Base-by-base conservation (phyloP, 257 asterid genomes). In the Solanum tarijense region DNA sequence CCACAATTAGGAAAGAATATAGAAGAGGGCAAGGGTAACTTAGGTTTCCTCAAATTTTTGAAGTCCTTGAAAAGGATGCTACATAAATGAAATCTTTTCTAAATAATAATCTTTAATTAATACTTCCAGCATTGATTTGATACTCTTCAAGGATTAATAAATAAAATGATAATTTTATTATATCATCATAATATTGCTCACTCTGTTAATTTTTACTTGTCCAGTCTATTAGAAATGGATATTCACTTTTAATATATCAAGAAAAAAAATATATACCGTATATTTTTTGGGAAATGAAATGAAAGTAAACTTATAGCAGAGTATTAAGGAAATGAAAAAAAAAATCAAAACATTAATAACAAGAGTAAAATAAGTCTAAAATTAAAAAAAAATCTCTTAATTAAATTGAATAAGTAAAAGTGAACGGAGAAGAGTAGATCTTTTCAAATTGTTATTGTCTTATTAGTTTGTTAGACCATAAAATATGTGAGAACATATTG, bases 1-100 rank as follows among this genome's bases (percentile, higher is more conserved):
- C 85, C 68, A 81, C 85, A 81, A 27, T 38, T 27, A 46, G 35
- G 85, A 27, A 81, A 29, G 85, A 46, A 3, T 29, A 81, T 81
- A 81, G 85, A 81, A 81, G 85, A 81, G 85, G 85, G 85, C 41
- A 81, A 46, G 3, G 85, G 85, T 29, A 81, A 81, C 66, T 43
- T n/a, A 34, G 85, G 62, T 79, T 79, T 13, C 38, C 27, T 25
- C 84, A 0, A 79, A 2, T 23, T 36, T 74, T 12, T 23, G 23
- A 74, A 74, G 23, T 76, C 7, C 20, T 79, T 81, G 68, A 81
- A 46, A 81, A 81, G 18, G 85, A 81, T 81, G 68, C 23, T 9
- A 81, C 85, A 81, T 9, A 46, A 8, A 29, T 4, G 9, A 29
- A 27, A 46, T 46, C 1, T 43, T 46, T 81, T 81, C 27, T 79